These are phyloP conservation scores for Bassia scoparia DNA, from an alignment of 148 eudicot genomes.

Conservation along the genomic window DNA sequence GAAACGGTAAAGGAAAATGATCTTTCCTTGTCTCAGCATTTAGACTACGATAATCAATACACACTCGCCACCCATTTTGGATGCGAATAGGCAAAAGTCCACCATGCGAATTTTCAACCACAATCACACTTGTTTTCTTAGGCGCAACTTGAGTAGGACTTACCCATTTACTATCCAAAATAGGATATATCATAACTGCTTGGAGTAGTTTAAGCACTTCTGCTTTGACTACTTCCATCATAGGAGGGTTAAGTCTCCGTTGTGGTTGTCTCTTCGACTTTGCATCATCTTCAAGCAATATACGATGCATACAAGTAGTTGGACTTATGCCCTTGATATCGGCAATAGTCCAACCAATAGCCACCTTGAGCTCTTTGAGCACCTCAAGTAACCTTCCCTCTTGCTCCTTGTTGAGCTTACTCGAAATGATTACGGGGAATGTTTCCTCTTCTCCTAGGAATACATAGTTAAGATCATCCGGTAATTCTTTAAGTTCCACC, in stretches of 20 bases:
- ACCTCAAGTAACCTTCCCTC: not conserved
- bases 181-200: not conserved
- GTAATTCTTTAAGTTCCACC: not conserved
- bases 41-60: not conserved
- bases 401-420: not conserved
- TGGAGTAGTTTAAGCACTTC: not conserved
- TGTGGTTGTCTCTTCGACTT: not conserved
- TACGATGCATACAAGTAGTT: not conserved
- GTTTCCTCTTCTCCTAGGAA: not conserved
- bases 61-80: not conserved
- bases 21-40: not conserved
- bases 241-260: not conserved
- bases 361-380: not conserved
- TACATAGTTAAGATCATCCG: not conserved
- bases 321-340: not conserved
- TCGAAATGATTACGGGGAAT: not conserved
- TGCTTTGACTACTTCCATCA: not conserved
- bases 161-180: not conserved
- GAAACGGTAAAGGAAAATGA: not conserved
- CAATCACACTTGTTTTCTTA: not conserved
- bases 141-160: not conserved
- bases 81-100: not conserved
- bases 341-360: not conserved
- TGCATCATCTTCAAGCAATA: not conserved
- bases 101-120: not conserved